phyloP scores from a whole-genome alignment of 176 grass and related monocot genomes.

The Miscanthus lutarioriparius region DNA sequence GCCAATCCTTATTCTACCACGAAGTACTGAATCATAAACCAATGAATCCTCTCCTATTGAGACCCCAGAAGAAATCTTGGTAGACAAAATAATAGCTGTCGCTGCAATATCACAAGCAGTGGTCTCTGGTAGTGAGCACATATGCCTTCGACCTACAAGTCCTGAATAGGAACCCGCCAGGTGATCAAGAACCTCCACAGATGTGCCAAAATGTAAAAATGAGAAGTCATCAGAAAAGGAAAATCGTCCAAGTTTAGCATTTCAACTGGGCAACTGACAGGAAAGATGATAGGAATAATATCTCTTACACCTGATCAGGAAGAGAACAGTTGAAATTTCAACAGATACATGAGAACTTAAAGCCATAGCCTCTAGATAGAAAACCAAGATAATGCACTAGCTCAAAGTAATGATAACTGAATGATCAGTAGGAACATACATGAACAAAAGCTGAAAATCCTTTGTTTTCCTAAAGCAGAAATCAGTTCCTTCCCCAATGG shows the following conservation, averaged over 20 bases:
- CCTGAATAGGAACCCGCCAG: constrained; percentile 68
- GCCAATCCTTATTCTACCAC: constrained; percentile 72
- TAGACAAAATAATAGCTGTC: constrained; percentile 74
- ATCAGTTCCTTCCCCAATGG: constrained; percentile 73
- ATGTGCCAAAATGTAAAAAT: constrained; percentile 97
- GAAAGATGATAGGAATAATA: constrained; percentile 12
- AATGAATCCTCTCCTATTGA: constrained; percentile 84
- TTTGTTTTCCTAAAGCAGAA: constrained; percentile 67
- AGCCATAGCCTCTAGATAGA: neutral
- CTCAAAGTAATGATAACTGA: neutral
- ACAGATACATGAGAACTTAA: neutral
- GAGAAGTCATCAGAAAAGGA: constrained; percentile 78
- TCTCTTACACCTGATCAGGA: neutral
- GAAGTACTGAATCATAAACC: constrained; percentile 89
- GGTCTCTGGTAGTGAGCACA: constrained; percentile 75
- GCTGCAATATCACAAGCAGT: constrained; percentile 82
- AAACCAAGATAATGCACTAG: neutral
- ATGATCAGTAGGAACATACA: constrained; percentile 52
- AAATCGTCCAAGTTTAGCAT: constrained; percentile 26
- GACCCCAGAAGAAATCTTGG: constrained; percentile 74
- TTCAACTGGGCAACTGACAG: constrained; percentile 5
- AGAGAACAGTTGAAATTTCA: neutral
- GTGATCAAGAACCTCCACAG: constrained; percentile 90
- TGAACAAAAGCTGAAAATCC: constrained; percentile 93
- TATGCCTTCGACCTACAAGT: constrained; percentile 78